A percentile compares a stretch with the other conserved stretches of the same genome.
phyloP scores from a whole-genome alignment of 495 filamentous ascomycete genomes.

The Amphirosellinia nigrospora region DNA sequence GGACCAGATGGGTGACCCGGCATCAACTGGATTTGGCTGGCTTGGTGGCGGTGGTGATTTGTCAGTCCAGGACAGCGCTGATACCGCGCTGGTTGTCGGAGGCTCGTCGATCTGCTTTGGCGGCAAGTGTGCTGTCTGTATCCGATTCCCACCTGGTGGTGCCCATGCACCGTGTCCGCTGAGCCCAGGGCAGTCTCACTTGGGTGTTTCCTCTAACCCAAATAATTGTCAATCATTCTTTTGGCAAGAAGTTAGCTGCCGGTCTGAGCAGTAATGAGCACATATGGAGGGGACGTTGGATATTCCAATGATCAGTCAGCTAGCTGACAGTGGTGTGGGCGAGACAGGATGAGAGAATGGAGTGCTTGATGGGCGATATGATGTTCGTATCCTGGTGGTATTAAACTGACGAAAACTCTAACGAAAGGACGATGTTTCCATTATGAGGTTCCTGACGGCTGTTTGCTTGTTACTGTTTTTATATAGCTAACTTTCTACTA shows the following conservation, averaged over 20 bases:
- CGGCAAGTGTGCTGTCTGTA: constrained; percentile 5
- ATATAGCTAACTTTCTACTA: neutral
- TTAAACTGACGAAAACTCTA: neutral
- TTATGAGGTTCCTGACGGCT: neutral
- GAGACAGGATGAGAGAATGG: neutral
- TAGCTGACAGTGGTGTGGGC: neutral
- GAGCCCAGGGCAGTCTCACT: neutral
- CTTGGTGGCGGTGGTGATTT: constrained; percentile 1
- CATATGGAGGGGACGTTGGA: neutral
- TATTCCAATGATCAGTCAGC: neutral
- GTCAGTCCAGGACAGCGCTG: neutral
- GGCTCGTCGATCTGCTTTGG: constrained; percentile 3
- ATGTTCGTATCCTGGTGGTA: neutral
- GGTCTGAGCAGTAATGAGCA: neutral
- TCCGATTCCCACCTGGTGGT: constrained; percentile 1
- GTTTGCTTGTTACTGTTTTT: neutral
- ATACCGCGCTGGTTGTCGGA: neutral
- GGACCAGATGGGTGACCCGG: constrained; percentile 6
- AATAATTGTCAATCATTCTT: constrained; percentile 5
- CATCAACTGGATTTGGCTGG: constrained; percentile 6
- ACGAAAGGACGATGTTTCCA: neutral
- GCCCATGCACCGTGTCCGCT: neutral
- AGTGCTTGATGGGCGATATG: neutral
- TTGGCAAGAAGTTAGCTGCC: constrained; percentile 3
- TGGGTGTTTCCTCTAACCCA: neutral